phyloP scores from a whole-genome alignment of 805 yeast species.

The Vanderwaltozyma verrucispora region DNA sequence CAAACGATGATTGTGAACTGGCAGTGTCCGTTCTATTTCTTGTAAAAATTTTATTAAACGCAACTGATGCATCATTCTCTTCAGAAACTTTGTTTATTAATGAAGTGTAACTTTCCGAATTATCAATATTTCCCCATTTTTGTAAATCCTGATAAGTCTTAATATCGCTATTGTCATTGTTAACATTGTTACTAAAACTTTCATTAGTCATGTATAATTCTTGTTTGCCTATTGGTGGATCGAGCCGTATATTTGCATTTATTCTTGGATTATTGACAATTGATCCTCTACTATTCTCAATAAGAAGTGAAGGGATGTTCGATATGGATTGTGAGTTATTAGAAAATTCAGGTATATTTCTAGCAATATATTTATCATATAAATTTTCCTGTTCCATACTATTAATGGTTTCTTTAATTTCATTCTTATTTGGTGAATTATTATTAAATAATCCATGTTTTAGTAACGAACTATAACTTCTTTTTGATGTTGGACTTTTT shows the following conservation, averaged over 20 bases:
- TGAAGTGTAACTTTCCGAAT: neutral
- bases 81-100: constrained; percentile 6
- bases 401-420: neutral
- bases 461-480: neutral
- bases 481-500: neutral
- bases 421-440: neutral
- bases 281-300: neutral
- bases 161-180: neutral
- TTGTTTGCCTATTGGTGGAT: neutral
- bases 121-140: constrained; percentile 1
- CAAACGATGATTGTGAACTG: constrained; percentile 23
- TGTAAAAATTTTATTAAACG: constrained; percentile 27
- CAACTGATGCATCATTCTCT: constrained; percentile 29
- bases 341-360: too few species aligned
- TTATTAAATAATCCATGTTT: neutral
- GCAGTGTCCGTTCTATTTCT: constrained; percentile 5
- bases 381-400: neutral
- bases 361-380: neutral
- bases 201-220: too few species aligned
- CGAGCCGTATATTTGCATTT: neutral
- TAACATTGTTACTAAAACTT: too few species aligned
- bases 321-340: neutral
- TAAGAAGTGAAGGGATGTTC: neutral
- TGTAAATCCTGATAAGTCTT: neutral
- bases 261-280: neutral